These are phyloP conservation scores for Filobasidium wieringae DNA, from an alignment of 768 basidiomycete species.

Conservation along the genomic window DNA sequence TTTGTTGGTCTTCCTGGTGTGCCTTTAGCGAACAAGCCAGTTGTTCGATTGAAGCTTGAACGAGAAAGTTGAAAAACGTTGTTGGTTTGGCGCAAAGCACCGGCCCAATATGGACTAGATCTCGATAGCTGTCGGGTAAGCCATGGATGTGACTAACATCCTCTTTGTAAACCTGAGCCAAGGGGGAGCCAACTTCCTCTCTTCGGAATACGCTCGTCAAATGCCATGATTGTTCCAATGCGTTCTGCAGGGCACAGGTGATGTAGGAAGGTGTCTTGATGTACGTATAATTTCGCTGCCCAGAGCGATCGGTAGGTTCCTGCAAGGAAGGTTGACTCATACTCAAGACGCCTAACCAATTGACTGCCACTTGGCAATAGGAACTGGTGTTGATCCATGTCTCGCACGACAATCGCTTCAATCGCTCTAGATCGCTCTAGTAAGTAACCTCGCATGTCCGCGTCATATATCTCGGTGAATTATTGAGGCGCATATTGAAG, in stretches of 20 bases:
- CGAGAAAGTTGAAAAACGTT: background rate
- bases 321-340: too few relatives aligned
- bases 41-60: background rate
- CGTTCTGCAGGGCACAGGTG: constrained; percentile 4
- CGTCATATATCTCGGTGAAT: too few relatives aligned
- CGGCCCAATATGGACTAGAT: background rate
- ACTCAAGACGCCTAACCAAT: too few relatives aligned
- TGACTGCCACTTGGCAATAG: too few relatives aligned
- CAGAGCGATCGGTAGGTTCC: too few relatives aligned
- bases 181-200: background rate
- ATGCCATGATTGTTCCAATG: background rate
- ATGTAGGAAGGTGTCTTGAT: constrained; percentile 4
- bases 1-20: too few relatives aligned
- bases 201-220: background rate
- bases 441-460: too few relatives aligned
- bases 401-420: too few relatives aligned
- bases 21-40: background rate
- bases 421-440: too few relatives aligned
- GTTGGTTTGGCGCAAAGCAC: background rate
- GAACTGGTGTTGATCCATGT: too few relatives aligned
- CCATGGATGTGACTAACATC: background rate
- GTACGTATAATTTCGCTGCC: background rate
- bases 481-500: too few relatives aligned
- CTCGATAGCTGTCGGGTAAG: background rate
- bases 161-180: background rate